phyloP scores from a whole-genome alignment of 192 early-diverging fungal genomes.

The Entomortierella lignicola region DNA sequence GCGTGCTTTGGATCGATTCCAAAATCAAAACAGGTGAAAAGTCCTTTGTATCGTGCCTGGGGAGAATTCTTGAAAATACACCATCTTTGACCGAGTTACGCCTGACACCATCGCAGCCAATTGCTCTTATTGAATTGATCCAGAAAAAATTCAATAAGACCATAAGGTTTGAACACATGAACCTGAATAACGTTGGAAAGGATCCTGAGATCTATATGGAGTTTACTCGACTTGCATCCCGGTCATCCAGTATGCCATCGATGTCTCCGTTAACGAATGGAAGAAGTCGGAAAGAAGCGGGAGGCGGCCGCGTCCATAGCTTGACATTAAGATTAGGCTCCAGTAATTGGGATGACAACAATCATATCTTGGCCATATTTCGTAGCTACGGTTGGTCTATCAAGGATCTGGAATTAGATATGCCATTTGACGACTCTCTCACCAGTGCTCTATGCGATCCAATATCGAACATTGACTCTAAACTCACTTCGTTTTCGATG shows the following conservation, averaged over 20 bases:
- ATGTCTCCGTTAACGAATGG: background rate
- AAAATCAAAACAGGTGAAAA: background rate
- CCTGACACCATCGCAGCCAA: background rate
- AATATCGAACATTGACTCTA: background rate
- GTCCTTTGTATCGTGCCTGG: background rate
- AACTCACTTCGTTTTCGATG: background rate
- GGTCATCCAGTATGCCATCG: background rate
- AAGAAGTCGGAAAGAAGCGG: no score
- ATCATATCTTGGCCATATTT: background rate
- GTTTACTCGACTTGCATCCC: background rate
- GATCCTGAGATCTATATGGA: background rate
- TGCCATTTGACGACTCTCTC: background rate
- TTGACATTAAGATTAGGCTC: background rate
- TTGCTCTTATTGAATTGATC: background rate
- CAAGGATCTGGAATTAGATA: background rate
- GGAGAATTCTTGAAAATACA: background rate
- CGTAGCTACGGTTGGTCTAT: background rate
- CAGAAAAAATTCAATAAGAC: background rate
- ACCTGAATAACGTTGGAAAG: background rate
- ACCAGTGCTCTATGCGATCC: background rate
- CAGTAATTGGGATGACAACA: background rate
- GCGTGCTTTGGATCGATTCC: background rate
- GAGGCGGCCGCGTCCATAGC: background rate
- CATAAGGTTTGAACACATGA: background rate
- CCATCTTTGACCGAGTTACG: background rate